phyloP scores from a whole-genome alignment of 495 filamentous ascomycete genomes.

The Cairneyella variabilis region DNA sequence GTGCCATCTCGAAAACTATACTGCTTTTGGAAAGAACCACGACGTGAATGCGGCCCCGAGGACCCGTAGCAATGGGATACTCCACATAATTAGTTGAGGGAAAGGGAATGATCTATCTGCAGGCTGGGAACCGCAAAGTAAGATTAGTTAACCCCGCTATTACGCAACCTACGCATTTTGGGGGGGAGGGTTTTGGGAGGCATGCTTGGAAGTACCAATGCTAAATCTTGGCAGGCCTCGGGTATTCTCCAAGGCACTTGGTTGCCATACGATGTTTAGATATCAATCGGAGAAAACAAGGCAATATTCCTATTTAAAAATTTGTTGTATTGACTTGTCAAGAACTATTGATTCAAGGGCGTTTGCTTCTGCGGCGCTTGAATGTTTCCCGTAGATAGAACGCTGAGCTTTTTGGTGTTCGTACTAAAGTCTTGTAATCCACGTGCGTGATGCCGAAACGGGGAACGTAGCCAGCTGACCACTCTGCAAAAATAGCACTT shows the following conservation, averaged over 20 bases:
- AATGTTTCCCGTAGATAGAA: conserved; percentile 24
- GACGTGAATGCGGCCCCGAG: not conserved
- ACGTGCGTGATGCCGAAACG: conserved; percentile 75
- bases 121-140: not conserved
- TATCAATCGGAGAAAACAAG: not conserved
- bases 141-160: not conserved
- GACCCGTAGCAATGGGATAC: not conserved
- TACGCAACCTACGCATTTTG: not conserved
- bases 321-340: not conserved
- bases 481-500: conserved; percentile 30
- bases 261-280: not conserved
- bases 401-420: conserved; percentile 33
- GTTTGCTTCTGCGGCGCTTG: conserved; percentile 18
- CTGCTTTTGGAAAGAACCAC: not conserved
- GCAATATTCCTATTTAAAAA: not conserved
- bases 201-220: not conserved
- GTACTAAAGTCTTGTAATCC: conserved; percentile 49
- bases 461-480: conserved; percentile 71
- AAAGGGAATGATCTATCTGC: too few relatives aligned
- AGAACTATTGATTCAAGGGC: not conserved
- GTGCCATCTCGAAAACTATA: not conserved
- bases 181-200: not conserved
- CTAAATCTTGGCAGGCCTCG: not conserved
- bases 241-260: not conserved
- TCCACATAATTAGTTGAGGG: not conserved